Base-by-base conservation (phyloP, 257 asterid species). In the Solanum virginianum region DNA sequence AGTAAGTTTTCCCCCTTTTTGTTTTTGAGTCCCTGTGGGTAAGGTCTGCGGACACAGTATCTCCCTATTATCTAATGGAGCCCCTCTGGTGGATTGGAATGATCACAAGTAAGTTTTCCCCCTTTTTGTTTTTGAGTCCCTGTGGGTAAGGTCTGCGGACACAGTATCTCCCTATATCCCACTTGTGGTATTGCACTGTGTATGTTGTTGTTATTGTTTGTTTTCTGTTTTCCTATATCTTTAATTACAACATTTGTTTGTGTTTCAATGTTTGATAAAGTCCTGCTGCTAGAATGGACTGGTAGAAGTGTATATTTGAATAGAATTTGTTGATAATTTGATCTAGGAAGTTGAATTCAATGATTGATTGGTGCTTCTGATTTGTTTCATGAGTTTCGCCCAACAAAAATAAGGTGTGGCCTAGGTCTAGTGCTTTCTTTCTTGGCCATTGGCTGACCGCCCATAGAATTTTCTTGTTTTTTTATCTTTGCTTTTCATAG, bases 61-160 rank as follows among this genome's bases (percentile, higher is more conserved):
- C n/a, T n/a, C n/a, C n/a, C n/a, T n/a, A n/a, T n/a, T 95, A 95
- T 92, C 92, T 95, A 51, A 45, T 86, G 90, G 98, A 95, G 92
- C 98, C 98, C 85, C 95, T 93, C 10, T 95, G 98, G 97, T 94
- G 98, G 98, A 49, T 92, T 77, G 98, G 98, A 82, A 91, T 95
- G 96, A 86, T 91, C 86, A 90, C 98, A n/a, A 93, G 98, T 94
- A 87, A 81, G 98, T 89, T 16, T 79, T 75, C 6, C 9, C 5
- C 24, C 49, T 62, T 14, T 43, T 69, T 36, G 6, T 75, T 7
- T 43, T 7, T 43, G 72, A 26, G n/a, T 6, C 43, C 72, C 11
- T 13, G 5, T n/a, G n/a, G 11, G 20, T 65, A 14, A 26, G 20
- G 43, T 14, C 3, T 26, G 71, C 11, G 0, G 2, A 6, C 10